Conservation (phyloP, 495 filamentous ascomycete genomes). For the Saxispiralis lemnorum region DNA sequence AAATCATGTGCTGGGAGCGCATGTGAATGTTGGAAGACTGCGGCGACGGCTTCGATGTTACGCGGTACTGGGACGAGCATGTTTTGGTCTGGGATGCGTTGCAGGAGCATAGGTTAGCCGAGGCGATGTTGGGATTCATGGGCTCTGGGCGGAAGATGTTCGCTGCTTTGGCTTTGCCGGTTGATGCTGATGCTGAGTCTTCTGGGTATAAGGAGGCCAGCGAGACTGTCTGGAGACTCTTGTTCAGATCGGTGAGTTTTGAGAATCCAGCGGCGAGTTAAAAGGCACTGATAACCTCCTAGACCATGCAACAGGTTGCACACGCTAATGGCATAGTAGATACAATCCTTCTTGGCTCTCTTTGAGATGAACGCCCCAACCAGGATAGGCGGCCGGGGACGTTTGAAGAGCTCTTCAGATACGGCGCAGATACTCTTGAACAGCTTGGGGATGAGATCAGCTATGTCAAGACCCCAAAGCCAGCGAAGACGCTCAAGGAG, state of each 20-base stretch:
- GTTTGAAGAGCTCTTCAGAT: conserved; percentile 4
- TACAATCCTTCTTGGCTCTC: background rate
- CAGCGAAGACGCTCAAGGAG: conserved; percentile 1
- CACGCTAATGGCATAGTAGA: conserved; percentile 1
- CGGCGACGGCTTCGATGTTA: conserved; percentile 4
- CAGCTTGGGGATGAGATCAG: conserved; percentile 1
- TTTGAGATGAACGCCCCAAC: conserved; percentile 5
- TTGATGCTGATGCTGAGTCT: conserved; percentile 1
- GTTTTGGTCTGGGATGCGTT: conserved; percentile 5
- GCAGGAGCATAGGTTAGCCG: conserved; percentile 2
- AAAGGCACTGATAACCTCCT: too few relatives aligned
- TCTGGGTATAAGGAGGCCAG: conserved; percentile 2
- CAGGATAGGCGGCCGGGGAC: conserved; percentile 3
- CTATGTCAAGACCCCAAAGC: conserved; percentile 4
- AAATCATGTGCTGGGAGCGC: conserved; percentile 5
- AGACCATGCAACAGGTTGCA: conserved; percentile 7
- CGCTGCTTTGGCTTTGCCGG: background rate
- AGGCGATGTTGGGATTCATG: conserved; percentile 2
- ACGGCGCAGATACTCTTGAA: conserved; percentile 2
- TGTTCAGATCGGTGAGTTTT: background rate
- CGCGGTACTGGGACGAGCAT: conserved; percentile 3
- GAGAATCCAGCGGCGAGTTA: too few relatives aligned
- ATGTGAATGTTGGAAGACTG: conserved; percentile 5
- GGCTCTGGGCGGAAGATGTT: conserved; percentile 5
- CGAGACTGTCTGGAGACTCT: conserved; percentile 1